phyloP scores from a whole-genome alignment of 495 filamentous ascomycete species.

The Aspergillus panamensis region DNA sequence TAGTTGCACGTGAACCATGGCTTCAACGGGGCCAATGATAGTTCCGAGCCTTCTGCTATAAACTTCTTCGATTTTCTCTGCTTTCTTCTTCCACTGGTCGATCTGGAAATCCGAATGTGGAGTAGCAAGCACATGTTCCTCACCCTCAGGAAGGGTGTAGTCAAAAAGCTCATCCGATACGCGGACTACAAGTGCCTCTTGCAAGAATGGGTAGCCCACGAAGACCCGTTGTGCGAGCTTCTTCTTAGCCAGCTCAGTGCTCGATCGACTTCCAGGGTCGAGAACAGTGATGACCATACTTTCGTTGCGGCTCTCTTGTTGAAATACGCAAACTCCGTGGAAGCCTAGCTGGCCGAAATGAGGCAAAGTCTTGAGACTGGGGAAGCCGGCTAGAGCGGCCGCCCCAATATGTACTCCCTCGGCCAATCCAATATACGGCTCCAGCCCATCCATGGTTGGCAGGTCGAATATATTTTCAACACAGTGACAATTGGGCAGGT shows the following conservation, averaged over 20 bases:
- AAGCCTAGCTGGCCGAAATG: conserved; percentile 77
- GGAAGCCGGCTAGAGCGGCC: conserved; percentile 86
- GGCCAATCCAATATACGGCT: conserved; percentile 79
- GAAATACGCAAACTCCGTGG: conserved; percentile 94
- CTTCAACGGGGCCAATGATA: conserved; percentile 80
- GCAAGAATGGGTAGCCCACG: conserved; percentile 93
- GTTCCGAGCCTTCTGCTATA: conserved; percentile 91
- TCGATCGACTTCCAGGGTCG: conserved; percentile 67
- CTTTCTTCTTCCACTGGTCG: conserved; percentile 77
- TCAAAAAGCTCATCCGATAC: conserved; percentile 94
- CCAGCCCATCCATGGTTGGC: conserved; percentile 84
- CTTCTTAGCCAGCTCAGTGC: conserved; percentile 64
- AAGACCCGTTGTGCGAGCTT: conserved; percentile 83
- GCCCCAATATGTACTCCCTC: conserved; percentile 82
- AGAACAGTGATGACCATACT: conserved; percentile 88
- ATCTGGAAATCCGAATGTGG: conserved; percentile 79
- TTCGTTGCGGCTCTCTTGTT: conserved; percentile 93
- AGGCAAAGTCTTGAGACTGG: conserved; percentile 77
- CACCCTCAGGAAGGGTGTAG: conserved; percentile 66
- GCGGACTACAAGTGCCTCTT: conserved; percentile 83
- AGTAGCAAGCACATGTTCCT: conserved; percentile 55
- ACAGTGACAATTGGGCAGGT: conserved; percentile 81
- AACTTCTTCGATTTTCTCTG: conserved; percentile 72
- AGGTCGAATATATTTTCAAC: conserved; percentile 94
- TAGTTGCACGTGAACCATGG: conserved; percentile 86